Percentiles rank a stretch among this genome's conserved stretches.
These are phyloP conservation scores for Zymoseptoria pseudotritici DNA, from an alignment of 2,329 filamentous ascomycete genomes.

Conservation along the genomic window DNA sequence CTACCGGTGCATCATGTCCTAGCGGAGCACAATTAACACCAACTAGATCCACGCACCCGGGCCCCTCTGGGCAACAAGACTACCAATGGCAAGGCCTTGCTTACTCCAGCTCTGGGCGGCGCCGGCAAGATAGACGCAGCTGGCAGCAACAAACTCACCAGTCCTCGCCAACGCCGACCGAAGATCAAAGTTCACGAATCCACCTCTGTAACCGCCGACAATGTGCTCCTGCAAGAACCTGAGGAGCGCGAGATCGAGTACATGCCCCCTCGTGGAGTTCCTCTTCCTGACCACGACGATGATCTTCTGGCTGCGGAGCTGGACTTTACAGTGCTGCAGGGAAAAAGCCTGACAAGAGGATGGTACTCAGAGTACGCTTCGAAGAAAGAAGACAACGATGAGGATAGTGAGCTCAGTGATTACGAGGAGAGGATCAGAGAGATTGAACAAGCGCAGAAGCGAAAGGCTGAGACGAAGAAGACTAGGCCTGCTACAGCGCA, in stretches of 20 bases:
- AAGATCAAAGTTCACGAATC: slow-evolving; percentile 57
- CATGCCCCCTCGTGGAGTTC: slow-evolving; percentile 65
- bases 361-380: slow-evolving; percentile 43
- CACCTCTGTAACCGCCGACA: slow-evolving; percentile 7
- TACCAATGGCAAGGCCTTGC: slow-evolving; percentile 79
- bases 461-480: slow-evolving; percentile 23
- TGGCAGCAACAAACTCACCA: slow-evolving; percentile 44
- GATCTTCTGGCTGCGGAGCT: slow-evolving; percentile 23
- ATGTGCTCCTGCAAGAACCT: slow-evolving; percentile 15
- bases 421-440: slow-evolving; percentile 49
- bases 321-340: slow-evolving; percentile 36
- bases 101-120: slow-evolving; percentile 53
- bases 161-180: slow-evolving; percentile 47
- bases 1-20: neutral
- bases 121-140: slow-evolving; percentile 36
- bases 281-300: slow-evolving; percentile 28
- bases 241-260: slow-evolving; percentile 79
- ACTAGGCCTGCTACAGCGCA: neutral
- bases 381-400: slow-evolving; percentile 54
- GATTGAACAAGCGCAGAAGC: slow-evolving; percentile 16
- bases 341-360: slow-evolving; percentile 47
- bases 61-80: slow-evolving; percentile 90
- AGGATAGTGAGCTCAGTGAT: slow-evolving; percentile 52
- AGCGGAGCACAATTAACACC: slow-evolving; percentile 4
- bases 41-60: slow-evolving; percentile 56